A percentile compares a stretch with the other conserved stretches of the same genome.
phyloP scores from a whole-genome alignment of 345 rosid species.

The Arabidopsis suecica region DNA sequence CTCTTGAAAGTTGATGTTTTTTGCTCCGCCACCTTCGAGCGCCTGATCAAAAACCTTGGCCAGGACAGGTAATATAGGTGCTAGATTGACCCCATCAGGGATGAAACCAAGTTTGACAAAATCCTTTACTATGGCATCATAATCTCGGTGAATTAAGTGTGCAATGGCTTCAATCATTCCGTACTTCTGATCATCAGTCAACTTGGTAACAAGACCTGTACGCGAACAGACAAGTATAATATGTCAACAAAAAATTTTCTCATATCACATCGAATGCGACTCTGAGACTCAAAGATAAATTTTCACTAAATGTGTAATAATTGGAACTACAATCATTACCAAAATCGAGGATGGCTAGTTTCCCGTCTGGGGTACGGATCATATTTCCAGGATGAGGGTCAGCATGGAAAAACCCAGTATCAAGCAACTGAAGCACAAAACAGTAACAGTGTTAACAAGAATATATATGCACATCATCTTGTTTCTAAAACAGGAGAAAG shows the following conservation, averaged over 20 bases:
- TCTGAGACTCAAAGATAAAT: not conserved
- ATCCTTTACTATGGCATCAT: conserved; percentile 86
- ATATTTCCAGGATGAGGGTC: conserved; percentile 99
- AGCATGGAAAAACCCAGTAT: conserved; percentile 98
- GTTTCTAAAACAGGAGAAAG: not conserved
- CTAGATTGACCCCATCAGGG: conserved; percentile 94
- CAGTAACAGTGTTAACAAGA: conserved; percentile 18
- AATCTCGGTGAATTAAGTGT: conserved; percentile 94
- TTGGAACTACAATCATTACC: conserved; percentile 54
- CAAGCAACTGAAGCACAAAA: conserved; percentile 73
- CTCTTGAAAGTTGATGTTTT: conserved; percentile 90
- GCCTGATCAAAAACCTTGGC: conserved; percentile 99
- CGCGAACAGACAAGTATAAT: not conserved
- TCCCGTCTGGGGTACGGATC: conserved; percentile 98
- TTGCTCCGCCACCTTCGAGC: conserved; percentile 98
- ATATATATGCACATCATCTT: not conserved
- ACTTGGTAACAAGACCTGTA: conserved; percentile 87
- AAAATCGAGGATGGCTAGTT: conserved; percentile 94
- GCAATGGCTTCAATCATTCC: conserved; percentile 99
- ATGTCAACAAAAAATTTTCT: conserved; percentile 10
- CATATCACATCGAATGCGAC: not conserved
- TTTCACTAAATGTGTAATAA: not conserved
- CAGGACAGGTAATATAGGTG: conserved; percentile 89
- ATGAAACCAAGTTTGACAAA: conserved; percentile 95
- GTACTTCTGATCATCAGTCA: conserved; percentile 95